phyloP scores from a whole-genome alignment of 306 rosid species.

The Ochetophila trinervis region DNA sequence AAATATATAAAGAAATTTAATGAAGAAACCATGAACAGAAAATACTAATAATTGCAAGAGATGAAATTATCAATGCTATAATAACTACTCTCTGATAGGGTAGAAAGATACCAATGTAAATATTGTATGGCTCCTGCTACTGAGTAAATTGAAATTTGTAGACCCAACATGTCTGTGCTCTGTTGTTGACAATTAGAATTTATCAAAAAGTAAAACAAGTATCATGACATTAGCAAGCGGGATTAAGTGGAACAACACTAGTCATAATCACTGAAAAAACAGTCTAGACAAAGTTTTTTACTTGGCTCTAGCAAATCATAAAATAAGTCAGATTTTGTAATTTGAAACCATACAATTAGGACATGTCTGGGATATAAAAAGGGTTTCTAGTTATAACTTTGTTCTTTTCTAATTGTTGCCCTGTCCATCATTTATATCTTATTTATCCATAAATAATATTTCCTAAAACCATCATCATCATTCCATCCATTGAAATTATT shows the following conservation, averaged over 20 bases:
- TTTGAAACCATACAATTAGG: too few relatives aligned
- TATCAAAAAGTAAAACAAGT: slow-evolving; percentile 23
- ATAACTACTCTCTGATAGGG: slow-evolving; percentile 14
- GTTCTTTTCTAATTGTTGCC: too few relatives aligned
- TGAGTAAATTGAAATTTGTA: slow-evolving; percentile 87
- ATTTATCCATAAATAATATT: slow-evolving; percentile 11
- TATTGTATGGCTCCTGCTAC: slow-evolving; percentile 99
- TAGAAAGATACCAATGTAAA: slow-evolving; percentile 71
- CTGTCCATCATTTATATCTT: not conserved
- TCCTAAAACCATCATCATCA: not conserved
- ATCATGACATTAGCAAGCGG: slow-evolving; percentile 17
- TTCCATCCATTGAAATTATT: not conserved
- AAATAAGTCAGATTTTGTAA: not conserved
- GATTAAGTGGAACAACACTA: slow-evolving; percentile 20
- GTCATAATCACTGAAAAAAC: slow-evolving; percentile 19
- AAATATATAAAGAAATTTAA: not conserved
- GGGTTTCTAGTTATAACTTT: too few relatives aligned
- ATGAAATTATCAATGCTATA: not conserved
- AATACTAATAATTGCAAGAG: too few relatives aligned
- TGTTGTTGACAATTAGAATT: slow-evolving; percentile 37
- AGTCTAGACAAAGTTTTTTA: slow-evolving; percentile 5
- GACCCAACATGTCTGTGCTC: slow-evolving; percentile 99
- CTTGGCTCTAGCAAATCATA: slow-evolving; percentile 21
- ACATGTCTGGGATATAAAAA: too few relatives aligned
- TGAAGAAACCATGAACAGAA: not conserved